A percentile compares a stretch with the other conserved stretches of the same genome.
Conservation (phyloP, 768 basidiomycete species). For the Dioszegia hungarica region DNA sequence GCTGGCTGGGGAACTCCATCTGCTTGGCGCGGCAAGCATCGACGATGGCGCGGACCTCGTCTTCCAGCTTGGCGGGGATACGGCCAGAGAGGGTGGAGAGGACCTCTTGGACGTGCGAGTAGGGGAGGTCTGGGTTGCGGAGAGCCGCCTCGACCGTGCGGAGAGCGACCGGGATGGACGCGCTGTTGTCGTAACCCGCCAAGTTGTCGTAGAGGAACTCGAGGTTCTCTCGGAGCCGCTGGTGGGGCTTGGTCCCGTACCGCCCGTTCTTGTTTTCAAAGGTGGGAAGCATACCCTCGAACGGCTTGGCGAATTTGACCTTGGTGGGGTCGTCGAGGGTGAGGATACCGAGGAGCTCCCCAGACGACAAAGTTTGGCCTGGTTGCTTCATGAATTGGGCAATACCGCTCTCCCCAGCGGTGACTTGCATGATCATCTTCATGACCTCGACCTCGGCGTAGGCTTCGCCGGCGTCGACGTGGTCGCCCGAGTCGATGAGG, state of each 20-base stretch:
- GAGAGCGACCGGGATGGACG: slow-evolving; percentile 76
- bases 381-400: slow-evolving; percentile 97
- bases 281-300: slow-evolving; percentile 83
- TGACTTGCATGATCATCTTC: slow-evolving; percentile 99
- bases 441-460: slow-evolving; percentile 97
- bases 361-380: slow-evolving; percentile 91
- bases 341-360: slow-evolving; percentile 94
- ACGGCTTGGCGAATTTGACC: slow-evolving; percentile 97
- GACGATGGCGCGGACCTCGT: slow-evolving; percentile 70
- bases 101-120: slow-evolving; percentile 74
- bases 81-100: slow-evolving; percentile 86
- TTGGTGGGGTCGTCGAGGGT: slow-evolving; percentile 92
- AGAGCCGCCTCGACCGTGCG: slow-evolving; percentile 80
- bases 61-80: slow-evolving; percentile 86
- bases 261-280: slow-evolving; percentile 77
- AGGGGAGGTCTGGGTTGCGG: slow-evolving; percentile 80
- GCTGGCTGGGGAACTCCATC: slow-evolving; percentile 79
- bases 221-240: slow-evolving; percentile 69
- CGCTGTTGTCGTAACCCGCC: slow-evolving; percentile 94
- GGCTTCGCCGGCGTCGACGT: slow-evolving; percentile 90
- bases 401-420: slow-evolving; percentile 86
- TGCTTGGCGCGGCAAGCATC: slow-evolving; percentile 70
- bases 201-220: slow-evolving; percentile 82
- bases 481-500: slow-evolving; percentile 94
- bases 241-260: slow-evolving; percentile 82